Conservation (phyloP, 1,284 basidiomycete genomes). For the Tremellales sp. region DNA sequence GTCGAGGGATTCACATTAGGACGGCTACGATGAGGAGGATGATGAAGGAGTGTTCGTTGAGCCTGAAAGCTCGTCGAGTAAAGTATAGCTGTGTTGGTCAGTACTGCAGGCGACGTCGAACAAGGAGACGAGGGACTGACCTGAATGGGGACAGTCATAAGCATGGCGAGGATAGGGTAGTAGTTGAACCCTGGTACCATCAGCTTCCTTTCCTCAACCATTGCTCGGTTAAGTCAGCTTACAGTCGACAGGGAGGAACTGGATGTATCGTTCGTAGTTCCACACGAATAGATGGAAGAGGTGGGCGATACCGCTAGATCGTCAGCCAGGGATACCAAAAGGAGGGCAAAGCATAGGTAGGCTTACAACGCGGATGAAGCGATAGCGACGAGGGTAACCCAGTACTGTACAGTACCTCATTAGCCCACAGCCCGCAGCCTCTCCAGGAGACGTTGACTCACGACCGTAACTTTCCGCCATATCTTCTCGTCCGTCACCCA, state of each 20-base stretch:
- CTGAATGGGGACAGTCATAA: not conserved
- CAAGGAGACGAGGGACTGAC: too few species aligned
- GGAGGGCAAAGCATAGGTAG: not conserved
- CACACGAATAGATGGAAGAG: slow-evolving; percentile 6
- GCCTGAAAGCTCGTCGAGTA: not conserved
- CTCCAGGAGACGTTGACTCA: not conserved
- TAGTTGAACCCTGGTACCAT: not conserved
- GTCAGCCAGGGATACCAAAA: not conserved
- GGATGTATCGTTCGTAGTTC: slow-evolving; percentile 1
- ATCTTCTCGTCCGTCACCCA: not conserved
- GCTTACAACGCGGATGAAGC: not conserved
- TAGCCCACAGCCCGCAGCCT: too few species aligned
- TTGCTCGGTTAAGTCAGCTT: not conserved
- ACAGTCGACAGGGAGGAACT: not conserved
- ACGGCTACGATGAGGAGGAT: not conserved
- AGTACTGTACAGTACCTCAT: not conserved
- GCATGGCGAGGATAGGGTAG: not conserved
- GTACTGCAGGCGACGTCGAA: too few species aligned
- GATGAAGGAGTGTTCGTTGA: not conserved
- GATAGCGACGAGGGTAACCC: not conserved
- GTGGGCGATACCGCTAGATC: slow-evolving; percentile 3
- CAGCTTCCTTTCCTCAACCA: not conserved
- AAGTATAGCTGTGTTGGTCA: not conserved
- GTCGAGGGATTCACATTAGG: not conserved
- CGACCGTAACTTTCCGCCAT: not conserved